Evolutionary conservation across 2,329 filamentous ascomycete species (phyloP).

Genomic region (Fusarium fracticaudum): DNA sequence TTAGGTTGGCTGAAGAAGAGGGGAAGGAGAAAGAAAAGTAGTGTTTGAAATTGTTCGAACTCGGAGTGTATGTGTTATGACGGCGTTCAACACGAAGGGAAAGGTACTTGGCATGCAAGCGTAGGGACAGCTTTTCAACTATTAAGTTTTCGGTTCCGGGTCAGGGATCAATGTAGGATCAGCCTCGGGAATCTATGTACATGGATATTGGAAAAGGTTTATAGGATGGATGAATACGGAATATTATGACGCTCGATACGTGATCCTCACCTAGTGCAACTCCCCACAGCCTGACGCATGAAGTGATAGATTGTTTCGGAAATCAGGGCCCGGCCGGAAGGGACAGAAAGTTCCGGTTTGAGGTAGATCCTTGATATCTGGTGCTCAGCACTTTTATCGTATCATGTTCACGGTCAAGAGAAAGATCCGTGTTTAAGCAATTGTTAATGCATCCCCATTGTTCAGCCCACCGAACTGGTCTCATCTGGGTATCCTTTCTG

Average conservation of each 20-base stretch:
- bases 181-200: conserved; percentile 28
- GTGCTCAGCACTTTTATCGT: conserved; percentile 3
- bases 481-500: conserved; percentile 15
- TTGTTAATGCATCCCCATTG: conserved; percentile 8
- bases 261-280: neutral
- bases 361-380: neutral
- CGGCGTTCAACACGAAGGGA: conserved; percentile 28
- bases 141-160: conserved; percentile 2
- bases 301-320: conserved; percentile 5
- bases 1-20: conserved; percentile 46
- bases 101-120: conserved; percentile 4
- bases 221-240: conserved; percentile 6
- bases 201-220: conserved; percentile 5
- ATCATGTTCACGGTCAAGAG: conserved; percentile 5
- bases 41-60: neutral
- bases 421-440: conserved; percentile 22
- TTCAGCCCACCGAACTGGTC: neutral
- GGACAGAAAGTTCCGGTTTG: conserved; percentile 2
- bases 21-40: conserved; percentile 32
- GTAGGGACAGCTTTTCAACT: conserved; percentile 10
- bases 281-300: neutral
- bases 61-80: conserved; percentile 23
- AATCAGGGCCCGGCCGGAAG: conserved; percentile 5
- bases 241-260: neutral
- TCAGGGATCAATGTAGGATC: conserved; percentile 19